Evolutionary conservation across 805 yeast species (phyloP).

Genomic region (Clavispora asparagi): DNA sequence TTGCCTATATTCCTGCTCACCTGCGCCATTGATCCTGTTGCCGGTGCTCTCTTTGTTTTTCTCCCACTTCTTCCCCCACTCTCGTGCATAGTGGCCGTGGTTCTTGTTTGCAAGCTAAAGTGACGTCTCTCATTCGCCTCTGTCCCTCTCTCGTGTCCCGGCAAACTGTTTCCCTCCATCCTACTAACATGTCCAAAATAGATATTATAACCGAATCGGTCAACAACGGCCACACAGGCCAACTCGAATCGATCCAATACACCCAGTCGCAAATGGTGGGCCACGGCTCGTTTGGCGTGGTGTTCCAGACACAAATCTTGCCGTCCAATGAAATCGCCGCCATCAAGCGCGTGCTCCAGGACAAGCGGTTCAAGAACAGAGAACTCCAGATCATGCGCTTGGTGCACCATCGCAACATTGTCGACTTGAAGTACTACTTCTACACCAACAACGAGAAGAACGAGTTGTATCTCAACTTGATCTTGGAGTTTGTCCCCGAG

Average conservation of each 20-base stretch:
- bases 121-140: background rate
- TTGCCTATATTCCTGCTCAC: too few species aligned
- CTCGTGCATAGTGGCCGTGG: too few species aligned
- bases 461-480: slow-evolving; percentile 82
- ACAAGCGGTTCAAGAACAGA: slow-evolving; percentile 87
- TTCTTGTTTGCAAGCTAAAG: background rate
- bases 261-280: slow-evolving; percentile 89
- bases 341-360: slow-evolving; percentile 93
- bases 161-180: background rate
- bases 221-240: slow-evolving; percentile 67
- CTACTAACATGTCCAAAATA: slow-evolving; percentile 41
- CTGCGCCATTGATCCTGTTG: background rate
- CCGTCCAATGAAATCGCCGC: slow-evolving; percentile 82
- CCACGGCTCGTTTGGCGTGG: slow-evolving; percentile 99
- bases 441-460: slow-evolving; percentile 68
- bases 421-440: slow-evolving; percentile 81
- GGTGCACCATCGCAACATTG: slow-evolving; percentile 80
- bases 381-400: slow-evolving; percentile 94
- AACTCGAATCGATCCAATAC: slow-evolving; percentile 57
- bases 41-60: background rate
- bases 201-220: slow-evolving; percentile 58
- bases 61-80: slow-evolving; percentile 1
- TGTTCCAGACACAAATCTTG: slow-evolving; percentile 77
- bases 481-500: slow-evolving; percentile 92
- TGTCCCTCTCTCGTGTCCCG: background rate